Evolutionary conservation across 305 asterid genomes (phyloP).

Genomic region (Solanum hybrid): DNA sequence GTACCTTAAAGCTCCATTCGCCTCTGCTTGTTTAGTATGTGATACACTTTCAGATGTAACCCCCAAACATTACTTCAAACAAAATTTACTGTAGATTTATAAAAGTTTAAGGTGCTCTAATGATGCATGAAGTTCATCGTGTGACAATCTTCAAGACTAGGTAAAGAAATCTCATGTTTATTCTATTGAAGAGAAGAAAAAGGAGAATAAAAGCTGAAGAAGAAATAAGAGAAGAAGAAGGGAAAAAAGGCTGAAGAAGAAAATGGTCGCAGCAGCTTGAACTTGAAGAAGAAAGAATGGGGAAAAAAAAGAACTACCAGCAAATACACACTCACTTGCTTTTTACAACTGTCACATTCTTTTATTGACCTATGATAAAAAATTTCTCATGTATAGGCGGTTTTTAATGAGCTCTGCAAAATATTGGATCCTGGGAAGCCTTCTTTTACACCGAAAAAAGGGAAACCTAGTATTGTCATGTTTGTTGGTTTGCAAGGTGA

Average conservation of each 20-base stretch:
- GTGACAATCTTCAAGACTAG: neutral
- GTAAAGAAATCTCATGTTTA: neutral
- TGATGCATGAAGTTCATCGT: neutral
- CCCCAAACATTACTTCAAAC: neutral
- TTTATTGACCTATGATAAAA: neutral
- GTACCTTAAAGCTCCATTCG: neutral
- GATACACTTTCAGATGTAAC: neutral
- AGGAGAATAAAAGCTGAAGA: neutral
- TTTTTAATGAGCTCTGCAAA: conserved; percentile 80
- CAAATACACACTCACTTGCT: neutral
- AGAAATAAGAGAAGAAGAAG: too few relatives aligned
- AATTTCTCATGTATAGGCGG: conserved; percentile 38
- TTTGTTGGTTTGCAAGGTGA: conserved; percentile 98
- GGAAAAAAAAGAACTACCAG: neutral
- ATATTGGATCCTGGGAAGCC: conserved; percentile 98
- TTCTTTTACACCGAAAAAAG: conserved; percentile 72
- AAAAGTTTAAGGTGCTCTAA: neutral
- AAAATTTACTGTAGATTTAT: neutral
- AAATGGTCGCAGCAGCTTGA: neutral
- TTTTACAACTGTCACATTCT: neutral
- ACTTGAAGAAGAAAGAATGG: neutral
- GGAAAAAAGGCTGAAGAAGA: neutral
- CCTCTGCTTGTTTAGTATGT: neutral
- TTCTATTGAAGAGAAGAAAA: neutral
- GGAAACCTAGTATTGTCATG: conserved; percentile 78